A percentile compares a stretch with the other conserved stretches of the same genome.
Conservation (phyloP, 176 grass and related monocot genomes). For the Urochloa ruziziensis region DNA sequence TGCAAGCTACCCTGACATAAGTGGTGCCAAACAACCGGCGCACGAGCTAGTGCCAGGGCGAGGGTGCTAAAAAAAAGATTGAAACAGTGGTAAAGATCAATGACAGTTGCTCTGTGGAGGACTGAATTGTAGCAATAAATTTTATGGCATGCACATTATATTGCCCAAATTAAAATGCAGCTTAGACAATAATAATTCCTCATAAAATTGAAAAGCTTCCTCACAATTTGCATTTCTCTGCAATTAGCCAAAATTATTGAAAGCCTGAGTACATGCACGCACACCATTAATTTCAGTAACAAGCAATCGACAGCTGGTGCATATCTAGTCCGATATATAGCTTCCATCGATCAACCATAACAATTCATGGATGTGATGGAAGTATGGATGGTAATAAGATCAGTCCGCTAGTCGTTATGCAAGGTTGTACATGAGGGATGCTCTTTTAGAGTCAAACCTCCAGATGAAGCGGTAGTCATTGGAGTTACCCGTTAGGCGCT, state of each 20-base stretch:
- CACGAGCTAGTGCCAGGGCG: no score
- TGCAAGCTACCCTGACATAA: no score
- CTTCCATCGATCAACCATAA: neutral
- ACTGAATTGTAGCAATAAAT: no score
- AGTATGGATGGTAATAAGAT: neutral
- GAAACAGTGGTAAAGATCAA: no score
- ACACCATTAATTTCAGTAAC: neutral
- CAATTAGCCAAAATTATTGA: neutral
- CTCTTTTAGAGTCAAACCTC: slow-evolving; percentile 22
- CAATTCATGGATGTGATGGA: neutral
- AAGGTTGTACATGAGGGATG: slow-evolving; percentile 4
- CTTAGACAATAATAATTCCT: no score
- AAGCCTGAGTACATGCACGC: neutral
- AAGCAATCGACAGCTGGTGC: neutral
- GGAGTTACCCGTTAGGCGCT: neutral
- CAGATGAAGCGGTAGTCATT: slow-evolving; percentile 11
- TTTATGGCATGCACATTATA: no score
- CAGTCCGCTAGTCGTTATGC: neutral
- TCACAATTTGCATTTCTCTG: neutral
- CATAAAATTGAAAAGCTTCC: neutral
- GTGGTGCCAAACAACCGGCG: no score
- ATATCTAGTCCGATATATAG: neutral
- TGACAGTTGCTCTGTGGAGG: no score
- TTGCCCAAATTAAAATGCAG: no score
- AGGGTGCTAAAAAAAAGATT: no score